A percentile compares a stretch with the other conserved stretches of the same genome.
phyloP scores from a whole-genome alignment of 164 flowering plant genomes.

The Vitis labrusca region DNA sequence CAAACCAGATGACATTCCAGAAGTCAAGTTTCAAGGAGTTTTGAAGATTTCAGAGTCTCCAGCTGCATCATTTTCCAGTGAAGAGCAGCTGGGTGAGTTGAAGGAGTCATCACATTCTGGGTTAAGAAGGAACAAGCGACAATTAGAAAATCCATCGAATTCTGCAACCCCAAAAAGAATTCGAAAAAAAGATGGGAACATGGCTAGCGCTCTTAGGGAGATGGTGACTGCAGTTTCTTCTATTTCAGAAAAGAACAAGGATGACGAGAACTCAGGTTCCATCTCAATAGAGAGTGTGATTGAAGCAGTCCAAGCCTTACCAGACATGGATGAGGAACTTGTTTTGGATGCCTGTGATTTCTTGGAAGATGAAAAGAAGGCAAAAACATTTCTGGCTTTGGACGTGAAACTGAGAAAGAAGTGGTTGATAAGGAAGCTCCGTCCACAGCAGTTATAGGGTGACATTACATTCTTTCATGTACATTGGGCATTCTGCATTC shows the following conservation, averaged over 20 bases:
- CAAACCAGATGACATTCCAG: slow-evolving; percentile 13
- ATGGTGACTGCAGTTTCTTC: slow-evolving; percentile 35
- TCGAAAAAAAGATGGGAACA: slow-evolving; percentile 20
- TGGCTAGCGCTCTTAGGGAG: slow-evolving; percentile 25
- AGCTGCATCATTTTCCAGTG: slow-evolving; percentile 15
- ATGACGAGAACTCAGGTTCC: slow-evolving; percentile 20
- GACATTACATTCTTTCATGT: too few relatives aligned
- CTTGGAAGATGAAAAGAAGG: slow-evolving; percentile 60
- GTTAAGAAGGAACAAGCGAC: slow-evolving; percentile 23
- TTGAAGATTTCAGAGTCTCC: slow-evolving; percentile 18
- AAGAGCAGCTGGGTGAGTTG: slow-evolving; percentile 13
- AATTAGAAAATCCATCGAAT: slow-evolving; percentile 11
- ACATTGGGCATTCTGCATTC: too few relatives aligned
- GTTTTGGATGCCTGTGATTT: slow-evolving; percentile 64
- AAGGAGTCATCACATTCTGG: slow-evolving; percentile 15
- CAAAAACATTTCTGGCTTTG: slow-evolving; percentile 57
- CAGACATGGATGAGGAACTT: slow-evolving; percentile 65
- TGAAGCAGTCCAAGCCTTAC: slow-evolving; percentile 51
- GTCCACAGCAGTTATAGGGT: slow-evolving; percentile 18
- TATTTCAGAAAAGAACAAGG: slow-evolving; percentile 26
- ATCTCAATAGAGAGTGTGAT: slow-evolving; percentile 40
- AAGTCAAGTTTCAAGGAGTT: not conserved
- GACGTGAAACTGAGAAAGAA: slow-evolving; percentile 56
- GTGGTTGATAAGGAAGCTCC: slow-evolving; percentile 65
- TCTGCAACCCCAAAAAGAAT: slow-evolving; percentile 19